phyloP scores from a whole-genome alignment of 2,329 filamentous ascomycete genomes.

The Tolypocladium tundrense region DNA sequence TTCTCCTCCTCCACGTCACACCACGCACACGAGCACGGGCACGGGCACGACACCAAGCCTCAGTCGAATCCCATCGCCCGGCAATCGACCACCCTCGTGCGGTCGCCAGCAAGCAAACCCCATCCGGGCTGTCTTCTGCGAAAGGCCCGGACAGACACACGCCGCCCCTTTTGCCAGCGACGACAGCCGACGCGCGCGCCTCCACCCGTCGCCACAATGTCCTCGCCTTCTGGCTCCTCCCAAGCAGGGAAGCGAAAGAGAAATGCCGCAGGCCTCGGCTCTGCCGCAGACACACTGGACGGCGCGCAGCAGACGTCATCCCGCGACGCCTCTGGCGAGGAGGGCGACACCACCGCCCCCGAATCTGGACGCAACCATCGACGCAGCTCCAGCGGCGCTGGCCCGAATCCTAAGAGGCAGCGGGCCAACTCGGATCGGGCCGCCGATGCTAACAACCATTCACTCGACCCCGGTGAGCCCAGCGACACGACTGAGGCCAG shows the following conservation, averaged over 20 bases:
- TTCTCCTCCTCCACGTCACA: not conserved
- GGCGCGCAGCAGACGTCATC: slow-evolving; percentile 60
- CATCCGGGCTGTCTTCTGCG: not conserved
- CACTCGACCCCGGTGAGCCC: slow-evolving; percentile 55
- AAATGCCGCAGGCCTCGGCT: slow-evolving; percentile 40
- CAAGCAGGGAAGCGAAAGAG: slow-evolving; percentile 72
- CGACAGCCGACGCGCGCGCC: not conserved
- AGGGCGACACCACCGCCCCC: slow-evolving; percentile 62
- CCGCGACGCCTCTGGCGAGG: slow-evolving; percentile 74
- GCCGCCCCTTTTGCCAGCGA: not conserved
- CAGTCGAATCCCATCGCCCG: not conserved
- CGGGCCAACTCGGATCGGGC: slow-evolving; percentile 52
- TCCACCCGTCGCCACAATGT: slow-evolving; percentile 33
- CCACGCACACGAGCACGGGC: not conserved
- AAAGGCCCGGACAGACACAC: not conserved
- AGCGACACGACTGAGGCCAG: slow-evolving; percentile 61
- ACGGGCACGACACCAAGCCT: not conserved
- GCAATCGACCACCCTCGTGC: not conserved
- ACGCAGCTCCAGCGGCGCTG: slow-evolving; percentile 40
- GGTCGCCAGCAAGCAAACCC: not conserved
- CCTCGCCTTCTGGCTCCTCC: slow-evolving; percentile 45
- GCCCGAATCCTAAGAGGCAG: slow-evolving; percentile 65
- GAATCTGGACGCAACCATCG: slow-evolving; percentile 50
- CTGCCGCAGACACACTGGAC: slow-evolving; percentile 34
- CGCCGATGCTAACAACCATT: slow-evolving; percentile 32